A percentile compares a stretch with the other conserved stretches of the same genome.
These are phyloP conservation scores for Medicago lupulina DNA, from an alignment of 306 rosid genomes.

Conservation along the genomic window DNA sequence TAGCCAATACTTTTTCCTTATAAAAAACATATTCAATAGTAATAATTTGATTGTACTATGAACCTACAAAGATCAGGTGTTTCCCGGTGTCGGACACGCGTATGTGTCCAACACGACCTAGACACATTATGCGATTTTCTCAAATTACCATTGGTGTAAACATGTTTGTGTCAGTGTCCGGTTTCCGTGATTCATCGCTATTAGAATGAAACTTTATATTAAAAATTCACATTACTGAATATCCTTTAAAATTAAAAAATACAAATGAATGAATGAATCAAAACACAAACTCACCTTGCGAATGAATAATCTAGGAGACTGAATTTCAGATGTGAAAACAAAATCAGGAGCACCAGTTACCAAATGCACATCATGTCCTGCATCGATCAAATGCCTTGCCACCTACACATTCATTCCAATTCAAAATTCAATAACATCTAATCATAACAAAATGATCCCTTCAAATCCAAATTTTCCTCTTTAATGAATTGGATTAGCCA, in stretches of 20 bases:
- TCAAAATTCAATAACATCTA: constrained; percentile 9
- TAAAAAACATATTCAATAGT: constrained; percentile 16
- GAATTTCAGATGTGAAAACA: constrained; percentile 82
- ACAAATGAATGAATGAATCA: neutral
- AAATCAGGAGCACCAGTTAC: constrained; percentile 96
- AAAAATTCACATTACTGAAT: constrained; percentile 46
- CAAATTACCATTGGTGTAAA: no score
- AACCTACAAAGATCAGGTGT: no score
- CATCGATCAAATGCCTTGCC: constrained; percentile 78
- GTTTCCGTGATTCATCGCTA: neutral
- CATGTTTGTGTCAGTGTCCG: no score
- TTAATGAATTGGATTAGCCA: neutral
- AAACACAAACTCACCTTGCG: constrained; percentile 64
- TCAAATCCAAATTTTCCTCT: neutral
- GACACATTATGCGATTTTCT: no score
- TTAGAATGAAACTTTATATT: neutral
- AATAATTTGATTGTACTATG: neutral
- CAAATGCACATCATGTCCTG: constrained; percentile 95
- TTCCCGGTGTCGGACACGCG: no score
- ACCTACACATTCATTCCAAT: constrained; percentile 57
- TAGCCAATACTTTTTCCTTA: neutral
- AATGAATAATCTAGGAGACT: constrained; percentile 80
- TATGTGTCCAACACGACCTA: no score
- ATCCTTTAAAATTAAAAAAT: neutral
- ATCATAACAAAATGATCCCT: neutral